Base-by-base conservation (phyloP, 345 rosid genomes). In the Trapa incisa region DNA sequence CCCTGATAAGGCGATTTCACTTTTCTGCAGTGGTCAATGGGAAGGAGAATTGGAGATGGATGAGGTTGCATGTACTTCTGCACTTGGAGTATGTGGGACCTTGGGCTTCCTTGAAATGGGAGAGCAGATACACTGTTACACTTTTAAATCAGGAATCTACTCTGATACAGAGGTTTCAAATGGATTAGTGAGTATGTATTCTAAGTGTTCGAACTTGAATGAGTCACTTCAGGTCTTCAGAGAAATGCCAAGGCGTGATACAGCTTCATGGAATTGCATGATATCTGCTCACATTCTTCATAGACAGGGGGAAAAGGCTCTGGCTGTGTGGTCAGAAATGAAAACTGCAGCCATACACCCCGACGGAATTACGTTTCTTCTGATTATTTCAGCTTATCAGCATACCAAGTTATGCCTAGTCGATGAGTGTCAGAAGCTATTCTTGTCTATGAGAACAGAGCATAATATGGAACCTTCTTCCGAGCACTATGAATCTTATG, bases 261-360 rank as follows among this genome's bases (percentile, higher is more conserved):
- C 81, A 70, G 83, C 88, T 65, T 88, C 94, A 7, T 89, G 96
- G 96, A 90, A 90, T 78, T 76, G 87, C 72, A 80, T 93, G 77
- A 74, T 93, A 66, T 75, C 88, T 4, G 85, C 89, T 53, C 80
- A 82, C 75, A 76, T 85, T 69, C 85, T 93, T 72, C 86, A 85
- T 69, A 79, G 90, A 70, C 79, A 83, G 48, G 98, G 97, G 39
- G 86, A 88, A 22, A 77, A 78, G 75, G 94, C 81, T 13, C 69
- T 88, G 47, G 73, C 66, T 75, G 66, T 68, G 58, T 88, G 96
- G 96, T 82, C 83, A 14, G 77, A 73, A 71, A 83, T 90, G 84
- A 61, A 76, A 71, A 65, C 68, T 6, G 75, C 68, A 35, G 72
- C 74, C 50, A 43, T 84, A 67, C 79, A 75, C 68, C 87, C 89